Base-by-base conservation (phyloP, 495 filamentous ascomycete species). In the Penicilliopsis zonata region DNA sequence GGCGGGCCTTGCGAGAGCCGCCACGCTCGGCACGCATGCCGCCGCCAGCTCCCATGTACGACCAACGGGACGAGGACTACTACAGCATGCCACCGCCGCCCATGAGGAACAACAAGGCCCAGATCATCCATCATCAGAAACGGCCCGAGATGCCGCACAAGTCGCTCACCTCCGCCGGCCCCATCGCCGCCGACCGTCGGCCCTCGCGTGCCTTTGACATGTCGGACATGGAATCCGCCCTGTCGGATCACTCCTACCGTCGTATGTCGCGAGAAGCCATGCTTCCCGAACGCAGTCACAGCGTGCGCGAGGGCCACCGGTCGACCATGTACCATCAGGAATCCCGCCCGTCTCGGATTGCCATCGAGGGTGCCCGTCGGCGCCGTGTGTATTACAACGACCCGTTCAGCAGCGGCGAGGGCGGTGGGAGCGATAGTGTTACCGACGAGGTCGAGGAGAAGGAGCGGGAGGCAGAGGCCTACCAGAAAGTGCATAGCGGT, bases 81-180 rank as follows among this genome's bases (percentile, higher is more conserved):
- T 57, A 59, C 30, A 49, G 42, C 20, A 67, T 67, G 57, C 61
- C 57, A 22, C 62, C 61, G 9, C 59, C 54, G 18, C 56, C 61
- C 14, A 35, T 43, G 13, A 60, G 52, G 36, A 26, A 42, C 25
- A 54, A 37, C 34, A 20, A 47, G 23, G 15, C 49, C 33, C 46
- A 59, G 25, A 43, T 53, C 22, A 52, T 66, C 22, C 54, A 59
- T 32, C 54, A 59, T 32, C 59, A 66, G 32, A 55, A 50, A 33
- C 51, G 50, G 15, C 52, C 44, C 2, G 50, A 53, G 9, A 43
- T 35, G 9, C 46, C 44, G 2, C 57, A 44, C 4, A 61, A 60
- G 31, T 18, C 43, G 5, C 44, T 42, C 3, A 48, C 50, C 5
- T 37, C 48, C 20, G 35, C 44, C 10, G n/a, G n/a, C n/a, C 41